These are phyloP conservation scores for Avena eriantha DNA, from an alignment of 176 grass and related monocot genomes.

Conservation along the genomic window DNA sequence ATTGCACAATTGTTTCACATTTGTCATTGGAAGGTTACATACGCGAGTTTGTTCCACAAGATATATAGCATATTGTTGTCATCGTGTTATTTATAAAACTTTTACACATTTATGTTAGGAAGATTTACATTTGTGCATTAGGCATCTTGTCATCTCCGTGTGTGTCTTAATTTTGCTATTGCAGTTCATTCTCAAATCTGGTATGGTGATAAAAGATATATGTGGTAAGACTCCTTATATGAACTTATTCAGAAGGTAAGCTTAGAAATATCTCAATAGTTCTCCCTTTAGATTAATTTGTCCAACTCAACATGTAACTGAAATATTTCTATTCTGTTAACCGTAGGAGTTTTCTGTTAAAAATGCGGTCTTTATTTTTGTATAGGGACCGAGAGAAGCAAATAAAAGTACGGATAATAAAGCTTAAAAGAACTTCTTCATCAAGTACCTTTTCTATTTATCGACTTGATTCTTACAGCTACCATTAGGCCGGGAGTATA, in stretches of 20 bases:
- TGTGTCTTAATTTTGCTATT: too few species aligned
- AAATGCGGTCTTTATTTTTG: constrained; percentile 18
- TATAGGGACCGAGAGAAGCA: constrained; percentile 87
- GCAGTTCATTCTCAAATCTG: constrained; percentile 34
- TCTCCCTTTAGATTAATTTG: neutral
- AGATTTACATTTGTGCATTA: too few species aligned
- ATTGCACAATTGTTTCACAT: neutral
- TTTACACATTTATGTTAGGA: too few species aligned
- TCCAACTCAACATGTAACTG: neutral
- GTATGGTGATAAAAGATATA: constrained; percentile 59
- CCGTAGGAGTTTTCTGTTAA: neutral
- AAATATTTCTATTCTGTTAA: neutral
- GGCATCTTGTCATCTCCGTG: too few species aligned
- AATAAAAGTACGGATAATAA: constrained; percentile 78
- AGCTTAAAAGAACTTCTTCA: constrained; percentile 74
- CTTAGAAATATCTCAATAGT: neutral
- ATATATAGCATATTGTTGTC: too few species aligned
- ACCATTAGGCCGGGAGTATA: constrained; percentile 68
- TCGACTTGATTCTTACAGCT: constrained; percentile 25
- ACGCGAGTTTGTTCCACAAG: too few species aligned
- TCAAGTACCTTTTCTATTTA: constrained; percentile 44
- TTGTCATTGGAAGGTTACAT: neutral
- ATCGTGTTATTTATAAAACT: too few species aligned
- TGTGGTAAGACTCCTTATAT: constrained; percentile 53
- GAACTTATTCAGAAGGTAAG: constrained; percentile 82